A percentile compares a stretch with the other conserved stretches of the same genome.
These are phyloP conservation scores for Exsudoporus floridanus DNA, from an alignment of 1,284 basidiomycete genomes.

Conservation along the genomic window DNA sequence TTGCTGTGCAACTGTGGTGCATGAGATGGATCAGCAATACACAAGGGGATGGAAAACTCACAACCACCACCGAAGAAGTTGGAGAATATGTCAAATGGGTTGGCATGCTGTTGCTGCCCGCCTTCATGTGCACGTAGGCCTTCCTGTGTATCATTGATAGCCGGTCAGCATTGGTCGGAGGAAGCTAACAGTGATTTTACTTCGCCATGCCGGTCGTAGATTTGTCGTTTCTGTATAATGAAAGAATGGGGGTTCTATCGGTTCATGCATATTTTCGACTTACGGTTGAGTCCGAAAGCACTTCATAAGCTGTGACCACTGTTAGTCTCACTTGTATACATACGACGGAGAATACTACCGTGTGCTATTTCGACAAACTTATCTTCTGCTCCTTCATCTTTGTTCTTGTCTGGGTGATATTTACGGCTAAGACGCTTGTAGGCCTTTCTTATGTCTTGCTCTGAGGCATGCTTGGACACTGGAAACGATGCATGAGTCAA, in stretches of 20 bases:
- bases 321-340: constrained; percentile 8
- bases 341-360: constrained; percentile 49
- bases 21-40: not conserved
- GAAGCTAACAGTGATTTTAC: constrained; percentile 37
- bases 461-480: constrained; percentile 80
- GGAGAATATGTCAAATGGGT: constrained; percentile 93
- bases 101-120: constrained; percentile 64
- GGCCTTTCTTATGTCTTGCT: constrained; percentile 86
- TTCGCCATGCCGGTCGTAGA: constrained; percentile 92
- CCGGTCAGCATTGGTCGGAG: constrained; percentile 6
- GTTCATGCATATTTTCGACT: constrained; percentile 6
- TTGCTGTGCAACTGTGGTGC: constrained; percentile 19
- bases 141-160: constrained; percentile 47
- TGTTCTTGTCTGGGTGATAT: constrained; percentile 94
- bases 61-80: constrained; percentile 85
- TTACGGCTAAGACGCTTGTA: constrained; percentile 89
- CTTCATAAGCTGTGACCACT: constrained; percentile 76
- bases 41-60: constrained; percentile 35
- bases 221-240: constrained; percentile 70
- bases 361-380: constrained; percentile 88
- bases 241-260: not conserved
- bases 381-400: constrained; percentile 76
- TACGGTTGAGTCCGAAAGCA: constrained; percentile 80
- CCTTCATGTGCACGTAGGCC: constrained; percentile 86
- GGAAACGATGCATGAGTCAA: constrained; percentile 25